These are phyloP conservation scores for Nicotiana tabacum DNA, from an alignment of 257 asterid species.

Conservation along the genomic window DNA sequence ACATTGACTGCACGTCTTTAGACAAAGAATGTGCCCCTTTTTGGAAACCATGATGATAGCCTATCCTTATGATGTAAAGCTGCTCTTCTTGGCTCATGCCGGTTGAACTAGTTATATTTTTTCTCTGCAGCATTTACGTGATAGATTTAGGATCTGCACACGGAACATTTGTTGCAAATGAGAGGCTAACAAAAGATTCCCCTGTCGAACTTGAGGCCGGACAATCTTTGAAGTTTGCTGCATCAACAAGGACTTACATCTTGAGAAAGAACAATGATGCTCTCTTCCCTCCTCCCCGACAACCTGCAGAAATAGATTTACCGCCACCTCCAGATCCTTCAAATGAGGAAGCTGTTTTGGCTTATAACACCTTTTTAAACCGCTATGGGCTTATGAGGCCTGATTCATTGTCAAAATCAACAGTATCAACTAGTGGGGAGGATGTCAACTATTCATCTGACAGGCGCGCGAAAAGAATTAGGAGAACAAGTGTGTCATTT, in stretches of 20 bases:
- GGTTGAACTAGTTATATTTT: conserved; percentile 11
- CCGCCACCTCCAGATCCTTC: conserved; percentile 86
- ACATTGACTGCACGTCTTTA: background rate
- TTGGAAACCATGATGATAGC: background rate
- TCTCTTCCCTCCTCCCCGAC: conserved; percentile 67
- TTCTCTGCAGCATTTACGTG: conserved; percentile 72
- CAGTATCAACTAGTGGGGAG: conserved; percentile 25
- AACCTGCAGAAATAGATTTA: conserved; percentile 54
- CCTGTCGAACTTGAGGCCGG: conserved; percentile 91
- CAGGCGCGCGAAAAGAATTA: conserved; percentile 68
- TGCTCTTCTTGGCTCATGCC: background rate
- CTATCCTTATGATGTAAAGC: background rate
- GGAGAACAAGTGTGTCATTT: conserved; percentile 70
- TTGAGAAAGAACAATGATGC: conserved; percentile 73
- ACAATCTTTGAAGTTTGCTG: conserved; percentile 89
- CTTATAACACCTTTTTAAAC: conserved; percentile 76
- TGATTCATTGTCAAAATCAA: conserved; percentile 24
- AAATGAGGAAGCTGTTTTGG: conserved; percentile 87
- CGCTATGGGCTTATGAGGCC: conserved; percentile 59
- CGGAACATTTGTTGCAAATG: conserved; percentile 97
- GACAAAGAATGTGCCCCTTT: background rate
- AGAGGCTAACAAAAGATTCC: conserved; percentile 73
- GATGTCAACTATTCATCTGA: conserved; percentile 30
- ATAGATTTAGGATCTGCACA: conserved; percentile 97
- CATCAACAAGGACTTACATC: conserved; percentile 82